Evolutionary conservation across 129 eudicot species (phyloP), one percentile per base, ranked within the genome.

Genomic region (Chrysanthemum lavandulifolium): DNA sequence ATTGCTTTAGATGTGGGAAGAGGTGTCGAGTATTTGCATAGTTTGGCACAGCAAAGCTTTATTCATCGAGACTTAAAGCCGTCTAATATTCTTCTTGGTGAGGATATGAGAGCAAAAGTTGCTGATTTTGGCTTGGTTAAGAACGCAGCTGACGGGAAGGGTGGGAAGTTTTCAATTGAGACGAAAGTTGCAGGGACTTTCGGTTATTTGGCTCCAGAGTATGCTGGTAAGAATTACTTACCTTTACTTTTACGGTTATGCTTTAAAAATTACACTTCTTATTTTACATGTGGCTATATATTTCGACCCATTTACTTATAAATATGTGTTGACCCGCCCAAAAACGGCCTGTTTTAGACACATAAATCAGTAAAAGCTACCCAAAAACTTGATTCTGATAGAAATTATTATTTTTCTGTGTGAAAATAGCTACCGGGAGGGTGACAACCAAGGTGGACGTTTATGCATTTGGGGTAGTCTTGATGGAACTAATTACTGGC

Each of bases 201-300:
- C n/a, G 92, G 92, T 27, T 87, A 87, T 75, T 82, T 87, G 33
- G 92, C 92, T 5, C 92, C 89, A 2, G 92, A 87, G 59, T 81
- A 87, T 67, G 92, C 92, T 8, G 76, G 92, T 87, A 25, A 65
- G 54, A 65, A 15, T 19, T 65, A 16, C n/a, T 53, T 0, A 16
- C 31, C 54, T 62, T 62, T 45, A 31, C 54, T 43, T 43, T 36
- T 65, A 36, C 29, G 3, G 13, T 14, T 12, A 10, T 29, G 67
- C 45, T 43, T 40, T n/a, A 7, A 51, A 50, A 8, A 10, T 43
- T 65, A 65, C 69, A 43, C 15, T 10, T 65, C n/a, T 65, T 65
- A 43, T 65, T 65, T 62, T 62, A 31, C 5, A 59, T 27, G 36
- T 23, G 36, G 33, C 48, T 13, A 14, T 23, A 23, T 23, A 23